A percentile compares a stretch with the other conserved stretches of the same genome.
Evolutionary conservation across 352 stramenopile species (phyloP).

Genomic region (Globisporangium cystogenes): DNA sequence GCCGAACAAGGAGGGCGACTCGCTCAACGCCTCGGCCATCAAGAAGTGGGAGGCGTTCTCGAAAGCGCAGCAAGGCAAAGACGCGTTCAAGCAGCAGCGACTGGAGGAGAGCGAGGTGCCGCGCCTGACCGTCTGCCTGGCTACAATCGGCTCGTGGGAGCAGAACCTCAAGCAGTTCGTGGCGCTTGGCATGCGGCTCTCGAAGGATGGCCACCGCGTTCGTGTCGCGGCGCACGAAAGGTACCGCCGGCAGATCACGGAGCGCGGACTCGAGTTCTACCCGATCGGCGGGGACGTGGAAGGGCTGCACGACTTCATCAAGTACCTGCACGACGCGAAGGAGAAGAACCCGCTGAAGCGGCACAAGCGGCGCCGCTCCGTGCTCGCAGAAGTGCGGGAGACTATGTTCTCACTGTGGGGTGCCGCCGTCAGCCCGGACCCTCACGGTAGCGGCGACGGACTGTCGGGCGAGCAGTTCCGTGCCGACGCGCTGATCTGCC

Average conservation of each 20-base stretch:
- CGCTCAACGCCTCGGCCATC: background rate
- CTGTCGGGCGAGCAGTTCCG: conserved; percentile 32
- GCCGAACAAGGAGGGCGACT: background rate
- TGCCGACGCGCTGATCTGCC: conserved; percentile 33
- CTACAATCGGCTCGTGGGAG: conserved; percentile 35
- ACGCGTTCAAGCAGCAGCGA: background rate
- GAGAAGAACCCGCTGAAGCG: conserved; percentile 19
- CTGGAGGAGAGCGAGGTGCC: conserved; percentile 10
- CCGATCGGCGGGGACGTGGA: conserved; percentile 65
- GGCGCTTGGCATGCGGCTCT: conserved; percentile 46
- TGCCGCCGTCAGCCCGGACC: conserved; percentile 20
- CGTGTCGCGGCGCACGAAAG: conserved; percentile 87
- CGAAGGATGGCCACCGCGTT: conserved; percentile 68
- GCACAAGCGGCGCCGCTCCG: conserved; percentile 15
- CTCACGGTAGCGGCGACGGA: conserved; percentile 17
- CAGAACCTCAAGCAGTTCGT: conserved; percentile 53
- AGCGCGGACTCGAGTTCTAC: conserved; percentile 71
- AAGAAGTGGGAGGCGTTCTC: conserved; percentile 1
- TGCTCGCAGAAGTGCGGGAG: conserved; percentile 21
- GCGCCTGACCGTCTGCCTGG: conserved; percentile 33
- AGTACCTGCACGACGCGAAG: conserved; percentile 28
- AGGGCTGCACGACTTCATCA: conserved; percentile 43
- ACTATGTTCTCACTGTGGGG: conserved; percentile 34
- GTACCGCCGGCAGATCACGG: conserved; percentile 83
- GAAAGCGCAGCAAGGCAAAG: background rate